Percentiles rank a stretch among this genome's conserved stretches.
phyloP scores from a whole-genome alignment of 148 eudicot genomes.

The Cornus suecica region DNA sequence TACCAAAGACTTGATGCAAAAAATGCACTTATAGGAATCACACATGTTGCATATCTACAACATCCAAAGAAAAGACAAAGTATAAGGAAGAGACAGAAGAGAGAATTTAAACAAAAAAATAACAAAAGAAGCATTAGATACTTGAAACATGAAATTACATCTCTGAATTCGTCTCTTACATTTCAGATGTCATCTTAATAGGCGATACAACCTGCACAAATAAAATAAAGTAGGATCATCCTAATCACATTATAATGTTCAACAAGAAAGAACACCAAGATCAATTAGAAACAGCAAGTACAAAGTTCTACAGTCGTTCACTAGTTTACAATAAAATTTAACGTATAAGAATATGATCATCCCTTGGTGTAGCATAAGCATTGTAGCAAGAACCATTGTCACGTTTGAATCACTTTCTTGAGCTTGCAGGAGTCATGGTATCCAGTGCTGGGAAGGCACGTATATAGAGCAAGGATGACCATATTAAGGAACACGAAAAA shows the following conservation, averaged over 20 bases:
- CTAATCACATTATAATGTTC: background rate
- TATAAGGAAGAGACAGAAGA: background rate
- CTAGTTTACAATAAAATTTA: background rate
- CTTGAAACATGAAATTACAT: background rate
- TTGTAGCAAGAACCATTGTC: background rate
- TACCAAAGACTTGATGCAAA: conserved; percentile 87
- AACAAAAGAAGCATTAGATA: background rate
- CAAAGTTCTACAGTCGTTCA: background rate
- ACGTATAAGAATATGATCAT: background rate
- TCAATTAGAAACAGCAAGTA: background rate
- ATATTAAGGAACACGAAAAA: background rate
- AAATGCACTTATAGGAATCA: conserved; percentile 89
- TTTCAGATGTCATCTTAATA: conserved; percentile 91
- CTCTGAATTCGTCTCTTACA: conserved; percentile 63
- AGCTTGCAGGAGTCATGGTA: background rate
- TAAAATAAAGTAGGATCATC: background rate
- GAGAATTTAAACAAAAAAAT: background rate
- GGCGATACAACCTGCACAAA: conserved; percentile 83
- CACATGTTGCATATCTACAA: conserved; percentile 75
- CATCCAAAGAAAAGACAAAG: conserved; percentile 9
- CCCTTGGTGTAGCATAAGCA: too few relatives aligned
- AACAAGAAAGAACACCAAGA: background rate
- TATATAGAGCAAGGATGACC: background rate
- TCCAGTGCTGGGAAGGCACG: background rate
- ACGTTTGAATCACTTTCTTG: background rate